Evolutionary conservation across 1,284 basidiomycete genomes (phyloP).

Genomic region (Cryptococcus jaspeensis): DNA sequence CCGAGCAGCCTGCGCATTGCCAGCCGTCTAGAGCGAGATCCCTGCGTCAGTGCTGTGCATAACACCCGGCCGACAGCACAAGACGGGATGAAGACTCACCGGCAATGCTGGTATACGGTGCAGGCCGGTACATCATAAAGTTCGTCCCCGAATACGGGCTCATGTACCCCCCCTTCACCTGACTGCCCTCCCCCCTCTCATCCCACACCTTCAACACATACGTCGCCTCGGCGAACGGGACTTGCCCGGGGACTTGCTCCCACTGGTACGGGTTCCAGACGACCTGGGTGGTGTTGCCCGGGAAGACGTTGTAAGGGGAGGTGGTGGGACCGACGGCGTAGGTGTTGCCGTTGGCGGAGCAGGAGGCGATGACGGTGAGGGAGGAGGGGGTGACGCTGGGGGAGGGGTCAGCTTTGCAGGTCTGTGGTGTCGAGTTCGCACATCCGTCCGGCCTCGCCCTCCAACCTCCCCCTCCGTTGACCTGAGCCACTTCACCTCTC

Average conservation of each 20-base stretch:
- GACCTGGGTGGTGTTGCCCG: constrained; percentile 65
- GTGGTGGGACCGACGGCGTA: constrained; percentile 79
- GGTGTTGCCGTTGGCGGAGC: constrained; percentile 75
- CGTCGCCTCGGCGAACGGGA: constrained; percentile 67
- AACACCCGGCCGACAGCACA: background rate
- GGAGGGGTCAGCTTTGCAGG: background rate
- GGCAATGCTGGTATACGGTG: constrained; percentile 67
- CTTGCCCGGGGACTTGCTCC: constrained; percentile 62
- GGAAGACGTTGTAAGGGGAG: constrained; percentile 59
- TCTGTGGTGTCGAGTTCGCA: background rate
- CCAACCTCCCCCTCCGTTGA: too few relatives aligned
- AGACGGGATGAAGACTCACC: constrained; percentile 56
- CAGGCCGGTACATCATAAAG: constrained; percentile 84
- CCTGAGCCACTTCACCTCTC: too few relatives aligned
- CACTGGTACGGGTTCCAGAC: constrained; percentile 80
- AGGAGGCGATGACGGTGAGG: constrained; percentile 77
- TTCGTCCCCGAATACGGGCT: constrained; percentile 65
- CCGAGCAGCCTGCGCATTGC: constrained; percentile 68
- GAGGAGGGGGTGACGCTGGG: constrained; percentile 60
- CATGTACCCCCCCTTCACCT: constrained; percentile 64
- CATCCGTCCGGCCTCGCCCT: too few relatives aligned
- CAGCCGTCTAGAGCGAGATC: constrained; percentile 59
- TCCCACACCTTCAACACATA: constrained; percentile 80
- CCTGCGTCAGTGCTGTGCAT: background rate
- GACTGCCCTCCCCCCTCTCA: constrained; percentile 66